phyloP scores from a whole-genome alignment of 805 yeast genomes.

The Lipomyces mesembrius region DNA sequence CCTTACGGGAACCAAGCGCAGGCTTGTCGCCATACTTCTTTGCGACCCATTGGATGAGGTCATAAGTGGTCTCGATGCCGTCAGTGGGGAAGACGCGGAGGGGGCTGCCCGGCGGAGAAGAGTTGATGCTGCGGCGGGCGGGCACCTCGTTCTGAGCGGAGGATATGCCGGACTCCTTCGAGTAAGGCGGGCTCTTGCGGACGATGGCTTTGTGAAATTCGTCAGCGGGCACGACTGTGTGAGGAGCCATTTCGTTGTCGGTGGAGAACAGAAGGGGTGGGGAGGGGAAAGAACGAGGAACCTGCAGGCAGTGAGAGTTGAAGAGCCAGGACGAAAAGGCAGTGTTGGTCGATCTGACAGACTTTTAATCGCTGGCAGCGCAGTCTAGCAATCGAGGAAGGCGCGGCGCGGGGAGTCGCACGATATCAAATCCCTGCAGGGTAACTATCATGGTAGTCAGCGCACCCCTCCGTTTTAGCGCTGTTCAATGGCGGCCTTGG shows the following conservation, averaged over 20 bases:
- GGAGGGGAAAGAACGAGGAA: slow-evolving; percentile 2
- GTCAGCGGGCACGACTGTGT: slow-evolving; percentile 27
- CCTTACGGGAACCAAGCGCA: slow-evolving; percentile 79
- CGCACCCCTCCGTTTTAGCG: no score
- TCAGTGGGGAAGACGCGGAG: slow-evolving; percentile 64
- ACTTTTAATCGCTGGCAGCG: background rate
- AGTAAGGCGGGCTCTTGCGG: slow-evolving; percentile 29
- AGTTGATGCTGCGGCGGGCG: slow-evolving; percentile 25
- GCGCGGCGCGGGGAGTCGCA: slow-evolving; percentile 4
- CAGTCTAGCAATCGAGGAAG: background rate
- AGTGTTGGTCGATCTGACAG: background rate
- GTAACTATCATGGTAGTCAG: background rate
- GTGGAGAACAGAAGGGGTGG: background rate
- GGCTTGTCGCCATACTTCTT: slow-evolving; percentile 57
- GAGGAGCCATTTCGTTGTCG: slow-evolving; percentile 21
- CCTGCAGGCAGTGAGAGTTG: background rate
- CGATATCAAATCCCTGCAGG: background rate
- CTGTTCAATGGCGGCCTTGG: no score
- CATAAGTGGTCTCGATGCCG: slow-evolving; percentile 70
- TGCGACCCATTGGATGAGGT: slow-evolving; percentile 66
- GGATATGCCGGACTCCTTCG: slow-evolving; percentile 29
- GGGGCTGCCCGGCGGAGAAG: slow-evolving; percentile 30
- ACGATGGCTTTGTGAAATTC: slow-evolving; percentile 26
- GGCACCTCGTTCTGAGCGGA: slow-evolving; percentile 25
- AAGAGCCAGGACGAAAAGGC: background rate